Evolutionary conservation across 306 rosid species (phyloP).

Genomic region (Herpetospermum pedunculosum): DNA sequence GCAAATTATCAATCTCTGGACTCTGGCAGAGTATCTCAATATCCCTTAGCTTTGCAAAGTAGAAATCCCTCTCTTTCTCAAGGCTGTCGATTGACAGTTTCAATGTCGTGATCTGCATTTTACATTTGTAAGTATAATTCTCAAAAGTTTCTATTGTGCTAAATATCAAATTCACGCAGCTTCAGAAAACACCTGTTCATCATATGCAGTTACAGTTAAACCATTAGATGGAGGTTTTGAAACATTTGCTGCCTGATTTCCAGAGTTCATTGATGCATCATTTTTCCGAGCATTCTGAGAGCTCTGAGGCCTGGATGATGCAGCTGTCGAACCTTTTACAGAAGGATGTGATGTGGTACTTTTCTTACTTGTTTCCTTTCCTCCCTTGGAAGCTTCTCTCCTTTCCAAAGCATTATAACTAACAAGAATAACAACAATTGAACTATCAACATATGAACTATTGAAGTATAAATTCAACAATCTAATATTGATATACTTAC

Average conservation of each 20-base stretch:
- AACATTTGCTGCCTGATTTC: slow-evolving; percentile 37
- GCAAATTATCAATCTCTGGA: slow-evolving; percentile 56
- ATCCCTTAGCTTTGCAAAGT: slow-evolving; percentile 78
- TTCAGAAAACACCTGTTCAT: slow-evolving; percentile 47
- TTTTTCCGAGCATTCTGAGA: slow-evolving; percentile 59
- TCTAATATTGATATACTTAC: background rate
- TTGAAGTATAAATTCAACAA: background rate
- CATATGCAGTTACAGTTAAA: slow-evolving; percentile 38
- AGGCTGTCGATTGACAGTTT: slow-evolving; percentile 88
- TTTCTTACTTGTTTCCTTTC: slow-evolving; percentile 63
- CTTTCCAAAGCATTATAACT: slow-evolving; percentile 87
- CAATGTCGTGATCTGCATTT: slow-evolving; percentile 70
- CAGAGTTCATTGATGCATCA: slow-evolving; percentile 35
- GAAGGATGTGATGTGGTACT: slow-evolving; percentile 53
- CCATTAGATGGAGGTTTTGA: slow-evolving; percentile 34
- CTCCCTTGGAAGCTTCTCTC: slow-evolving; percentile 75
- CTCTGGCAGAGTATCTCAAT: slow-evolving; percentile 83
- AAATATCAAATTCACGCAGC: background rate
- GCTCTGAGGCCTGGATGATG: slow-evolving; percentile 44
- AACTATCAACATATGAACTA: background rate
- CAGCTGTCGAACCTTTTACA: slow-evolving; percentile 33
- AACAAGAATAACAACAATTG: background rate
- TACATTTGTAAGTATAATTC: background rate
- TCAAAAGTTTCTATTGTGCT: background rate
- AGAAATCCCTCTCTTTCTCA: slow-evolving; percentile 93